Evolutionary conservation across 2,329 filamentous ascomycete genomes (phyloP), one percentile per base, ranked within the genome.

Genomic region (Zymoseptoria passerinii): DNA sequence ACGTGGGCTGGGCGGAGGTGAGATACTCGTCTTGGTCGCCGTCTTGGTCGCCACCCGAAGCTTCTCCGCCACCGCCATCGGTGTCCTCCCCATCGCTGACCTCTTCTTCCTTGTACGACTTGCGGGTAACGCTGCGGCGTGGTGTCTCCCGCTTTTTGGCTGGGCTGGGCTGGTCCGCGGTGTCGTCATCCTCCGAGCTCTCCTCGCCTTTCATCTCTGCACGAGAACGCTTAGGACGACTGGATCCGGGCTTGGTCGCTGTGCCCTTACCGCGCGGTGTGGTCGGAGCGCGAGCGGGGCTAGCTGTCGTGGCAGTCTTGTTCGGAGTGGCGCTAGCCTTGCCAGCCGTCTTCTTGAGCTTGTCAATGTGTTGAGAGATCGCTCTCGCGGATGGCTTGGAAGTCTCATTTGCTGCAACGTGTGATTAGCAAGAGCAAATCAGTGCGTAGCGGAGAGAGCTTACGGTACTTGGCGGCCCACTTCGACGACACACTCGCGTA

Each of bases 201-300:
- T 69, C 66, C 20, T 68, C 66, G 8, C 67, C 66, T 35, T 58
- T 62, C 64, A 66, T 66, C 6, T 50, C 53, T 8, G 50, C 51
- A 23, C 65, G 61, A 23, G 58, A 56, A 20, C 52, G 29, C 48
- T 65, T 63, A 7, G 50, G 54, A n/a, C 60, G 62, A 29, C 58
- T 60, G 28, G 56, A 53, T 3, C 57, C 57, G 8, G 63, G 63
- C 44, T 62, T 62, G 16, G 58, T 35, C 3, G 55, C 35, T 6
- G 35, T 54, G 8, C 3, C 50, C 35, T 50, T 4, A 10, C 13
- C 7, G 7, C n/a, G 48, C 8, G 27, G 5, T 8, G 18, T 8
- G 4, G 35, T 16, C 16, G 35, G 52, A 16, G 54, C 2, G 18
- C 54, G 59, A 4, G 27, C 10, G 29, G 58, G 56, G 4, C 55